These are phyloP conservation scores for Fusarium udum DNA, from an alignment of 2,329 filamentous ascomycete species.

Conservation along the genomic window DNA sequence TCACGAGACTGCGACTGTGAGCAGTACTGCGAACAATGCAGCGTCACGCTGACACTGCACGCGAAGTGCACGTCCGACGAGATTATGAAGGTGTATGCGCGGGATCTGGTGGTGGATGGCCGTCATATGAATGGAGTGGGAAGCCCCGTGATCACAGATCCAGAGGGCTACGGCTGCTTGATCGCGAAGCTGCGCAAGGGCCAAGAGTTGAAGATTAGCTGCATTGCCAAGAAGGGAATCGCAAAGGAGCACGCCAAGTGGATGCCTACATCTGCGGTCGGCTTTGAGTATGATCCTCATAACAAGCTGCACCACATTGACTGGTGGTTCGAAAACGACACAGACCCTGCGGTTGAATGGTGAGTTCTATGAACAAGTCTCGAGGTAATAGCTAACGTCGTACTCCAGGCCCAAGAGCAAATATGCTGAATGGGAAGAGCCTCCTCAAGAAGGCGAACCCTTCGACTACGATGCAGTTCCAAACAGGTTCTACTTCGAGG, in stretches of 20 bases:
- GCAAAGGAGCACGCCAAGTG: slow-evolving; percentile 99
- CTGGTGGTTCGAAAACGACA: slow-evolving; percentile 86
- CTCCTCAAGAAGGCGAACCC: slow-evolving; percentile 80
- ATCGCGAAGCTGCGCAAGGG: slow-evolving; percentile 91
- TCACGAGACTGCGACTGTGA: slow-evolving; percentile 97
- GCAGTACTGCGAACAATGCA: slow-evolving; percentile 91
- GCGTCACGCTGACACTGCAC: slow-evolving; percentile 83
- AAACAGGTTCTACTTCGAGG: slow-evolving; percentile 88
- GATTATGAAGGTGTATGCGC: slow-evolving; percentile 92
- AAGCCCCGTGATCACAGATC: slow-evolving; percentile 83
- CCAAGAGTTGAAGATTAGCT: slow-evolving; percentile 89
- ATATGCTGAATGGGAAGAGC: slow-evolving; percentile 82
- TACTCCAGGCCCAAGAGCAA: slow-evolving; percentile 77
- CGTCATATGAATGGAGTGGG: slow-evolving; percentile 80
- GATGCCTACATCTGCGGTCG: slow-evolving; percentile 90
- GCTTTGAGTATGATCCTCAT: slow-evolving; percentile 97
- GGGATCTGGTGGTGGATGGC: slow-evolving; percentile 80
- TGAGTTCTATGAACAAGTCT: slow-evolving; percentile 54
- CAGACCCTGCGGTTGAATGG: slow-evolving; percentile 85
- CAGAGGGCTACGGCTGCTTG: slow-evolving; percentile 81
- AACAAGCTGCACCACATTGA: slow-evolving; percentile 94
- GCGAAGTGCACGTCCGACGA: slow-evolving; percentile 86
- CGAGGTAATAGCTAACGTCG: not conserved
- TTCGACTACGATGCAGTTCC: slow-evolving; percentile 94
- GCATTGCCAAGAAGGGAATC: slow-evolving; percentile 97